A percentile compares a stretch with the other conserved stretches of the same genome.
Conservation (phyloP, 345 rosid species). For the Reutealis trisperma region DNA sequence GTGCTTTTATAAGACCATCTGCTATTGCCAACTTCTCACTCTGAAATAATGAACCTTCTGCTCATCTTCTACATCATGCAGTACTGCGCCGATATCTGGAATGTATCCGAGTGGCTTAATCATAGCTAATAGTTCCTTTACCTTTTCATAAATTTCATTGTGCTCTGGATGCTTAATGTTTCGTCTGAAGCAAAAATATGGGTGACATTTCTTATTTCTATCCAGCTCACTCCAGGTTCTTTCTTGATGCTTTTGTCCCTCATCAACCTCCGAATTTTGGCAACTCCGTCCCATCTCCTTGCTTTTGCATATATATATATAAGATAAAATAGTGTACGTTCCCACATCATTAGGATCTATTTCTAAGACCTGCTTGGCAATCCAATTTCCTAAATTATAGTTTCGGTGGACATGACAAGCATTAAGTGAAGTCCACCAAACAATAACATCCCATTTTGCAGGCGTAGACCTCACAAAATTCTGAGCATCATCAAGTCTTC, state of each 20-base stretch:
- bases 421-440: constrained; percentile 69
- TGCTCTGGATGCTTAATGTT: constrained; percentile 63
- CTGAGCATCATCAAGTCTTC: constrained; percentile 61
- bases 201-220: constrained; percentile 49
- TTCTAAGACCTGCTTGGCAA: constrained; percentile 48
- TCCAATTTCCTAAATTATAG: constrained; percentile 52
- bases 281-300: constrained; percentile 75
- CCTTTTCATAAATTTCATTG: constrained; percentile 51
- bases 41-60: constrained; percentile 73
- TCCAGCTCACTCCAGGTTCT: constrained; percentile 89
- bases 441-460: constrained; percentile 71
- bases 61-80: constrained; percentile 82
- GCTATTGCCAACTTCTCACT: constrained; percentile 88
- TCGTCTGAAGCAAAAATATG: constrained; percentile 72
- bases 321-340: constrained; percentile 53
- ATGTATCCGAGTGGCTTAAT: constrained; percentile 69
- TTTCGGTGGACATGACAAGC: constrained; percentile 67
- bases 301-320: constrained; percentile 68
- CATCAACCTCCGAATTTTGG: constrained; percentile 61
- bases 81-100: constrained; percentile 55
- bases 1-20: constrained; percentile 67
- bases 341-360: constrained; percentile 74
- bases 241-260: constrained; percentile 61
- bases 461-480: constrained; percentile 63
- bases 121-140: constrained; percentile 55